Conservation (phyloP, 768 basidiomycete genomes). For the Rhodotorula diobovata region DNA sequence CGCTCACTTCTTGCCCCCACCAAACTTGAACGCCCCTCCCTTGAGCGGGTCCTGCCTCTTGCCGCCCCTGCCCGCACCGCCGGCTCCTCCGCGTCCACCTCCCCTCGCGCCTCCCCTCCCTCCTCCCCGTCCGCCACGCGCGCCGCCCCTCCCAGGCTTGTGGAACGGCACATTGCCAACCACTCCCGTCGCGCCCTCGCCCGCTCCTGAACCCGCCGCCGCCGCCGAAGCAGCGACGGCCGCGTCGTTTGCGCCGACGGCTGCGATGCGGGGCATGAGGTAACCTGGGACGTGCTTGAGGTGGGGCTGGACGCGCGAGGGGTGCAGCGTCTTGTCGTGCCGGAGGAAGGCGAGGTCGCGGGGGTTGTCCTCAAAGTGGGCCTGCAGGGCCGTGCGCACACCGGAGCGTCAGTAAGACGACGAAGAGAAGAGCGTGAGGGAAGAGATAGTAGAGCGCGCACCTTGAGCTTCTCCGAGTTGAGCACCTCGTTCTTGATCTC, state of each 20-base stretch:
- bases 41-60: constrained; percentile 38
- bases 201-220: background rate
- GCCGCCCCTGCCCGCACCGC: constrained; percentile 6
- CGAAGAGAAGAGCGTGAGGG: background rate
- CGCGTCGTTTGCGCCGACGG: constrained; percentile 50
- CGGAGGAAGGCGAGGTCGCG: constrained; percentile 83
- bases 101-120: constrained; percentile 5
- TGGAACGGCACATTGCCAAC: constrained; percentile 27
- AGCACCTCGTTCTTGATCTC: constrained; percentile 89
- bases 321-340: constrained; percentile 91
- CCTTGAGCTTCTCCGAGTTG: constrained; percentile 95
- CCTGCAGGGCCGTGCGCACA: constrained; percentile 52
- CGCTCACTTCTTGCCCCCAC: constrained; percentile 16
- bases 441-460: constrained; percentile 46
- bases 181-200: background rate
- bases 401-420: no score
- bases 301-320: constrained; percentile 80
- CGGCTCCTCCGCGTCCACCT: constrained; percentile 2
- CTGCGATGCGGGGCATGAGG: constrained; percentile 72
- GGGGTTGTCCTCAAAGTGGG: constrained; percentile 96
- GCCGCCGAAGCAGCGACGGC: constrained; percentile 12
- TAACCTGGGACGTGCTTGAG: constrained; percentile 96
- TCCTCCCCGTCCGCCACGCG: background rate
- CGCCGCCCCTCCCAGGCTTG: constrained; percentile 16
- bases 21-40: constrained; percentile 34